Evolutionary conservation across 1,139 yeast genomes (phyloP).

Genomic region (Blastobotrys persicus): DNA sequence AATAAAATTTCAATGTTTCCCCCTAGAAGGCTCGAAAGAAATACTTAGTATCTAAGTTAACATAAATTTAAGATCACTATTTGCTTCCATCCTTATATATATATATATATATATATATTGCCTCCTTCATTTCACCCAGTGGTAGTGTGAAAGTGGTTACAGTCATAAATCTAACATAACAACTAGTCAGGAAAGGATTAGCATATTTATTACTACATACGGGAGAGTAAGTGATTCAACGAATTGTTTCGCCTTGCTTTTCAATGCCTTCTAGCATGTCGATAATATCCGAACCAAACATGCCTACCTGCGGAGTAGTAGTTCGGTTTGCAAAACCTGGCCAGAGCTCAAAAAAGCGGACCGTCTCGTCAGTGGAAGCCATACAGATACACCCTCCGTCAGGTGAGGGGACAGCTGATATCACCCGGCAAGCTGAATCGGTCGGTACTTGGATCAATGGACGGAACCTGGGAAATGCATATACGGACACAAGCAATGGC

Average conservation of each 20-base stretch:
- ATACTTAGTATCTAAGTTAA: too few relatives aligned
- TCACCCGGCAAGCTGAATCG: slow-evolving; percentile 51
- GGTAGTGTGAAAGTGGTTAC: too few relatives aligned
- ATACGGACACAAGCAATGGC: slow-evolving; percentile 52
- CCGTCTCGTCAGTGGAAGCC: slow-evolving; percentile 73
- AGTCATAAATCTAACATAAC: not conserved
- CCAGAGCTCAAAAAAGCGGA: slow-evolving; percentile 75
- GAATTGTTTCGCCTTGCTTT: slow-evolving; percentile 26
- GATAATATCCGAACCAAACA: slow-evolving; percentile 54
- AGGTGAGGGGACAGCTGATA: slow-evolving; percentile 67
- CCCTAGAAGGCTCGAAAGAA: too few relatives aligned
- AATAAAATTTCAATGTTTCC: too few relatives aligned
- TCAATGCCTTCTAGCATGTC: slow-evolving; percentile 51
- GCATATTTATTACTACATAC: not conserved
- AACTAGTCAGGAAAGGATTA: not conserved
- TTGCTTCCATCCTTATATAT: too few relatives aligned
- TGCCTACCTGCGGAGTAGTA: slow-evolving; percentile 29
- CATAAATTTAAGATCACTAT: too few relatives aligned
- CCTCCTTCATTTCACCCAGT: too few relatives aligned
- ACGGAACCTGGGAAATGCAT: slow-evolving; percentile 63
- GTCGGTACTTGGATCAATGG: slow-evolving; percentile 53
- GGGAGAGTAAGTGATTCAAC: slow-evolving; percentile 16
- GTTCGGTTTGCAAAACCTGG: slow-evolving; percentile 16
- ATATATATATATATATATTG: too few relatives aligned
- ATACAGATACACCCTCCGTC: slow-evolving; percentile 60